Conservation (phyloP, 208 protist species). For the Wallacemonas sp. region DNA sequence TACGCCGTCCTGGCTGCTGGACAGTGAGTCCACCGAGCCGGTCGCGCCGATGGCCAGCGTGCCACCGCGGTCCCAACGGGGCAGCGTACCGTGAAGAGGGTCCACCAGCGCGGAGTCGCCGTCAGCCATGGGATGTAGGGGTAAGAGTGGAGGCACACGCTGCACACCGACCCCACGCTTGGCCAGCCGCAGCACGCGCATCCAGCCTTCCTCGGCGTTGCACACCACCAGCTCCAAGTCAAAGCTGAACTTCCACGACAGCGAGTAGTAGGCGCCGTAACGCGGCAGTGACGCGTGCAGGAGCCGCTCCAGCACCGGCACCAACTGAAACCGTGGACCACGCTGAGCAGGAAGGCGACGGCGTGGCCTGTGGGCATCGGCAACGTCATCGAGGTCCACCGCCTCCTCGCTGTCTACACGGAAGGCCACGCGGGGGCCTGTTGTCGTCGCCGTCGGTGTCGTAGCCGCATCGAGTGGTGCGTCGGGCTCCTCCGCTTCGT, state of each 20-base stretch:
- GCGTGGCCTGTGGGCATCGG: not conserved
- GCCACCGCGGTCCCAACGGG: not conserved
- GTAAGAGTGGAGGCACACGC: not conserved
- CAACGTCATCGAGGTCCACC: not conserved
- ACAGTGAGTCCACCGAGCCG: not conserved
- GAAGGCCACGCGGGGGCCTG: not conserved
- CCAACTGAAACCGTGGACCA: slow-evolving; percentile 5
- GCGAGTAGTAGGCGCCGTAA: slow-evolving; percentile 43
- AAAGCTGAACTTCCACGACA: slow-evolving; percentile 84
- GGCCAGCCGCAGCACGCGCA: slow-evolving; percentile 55
- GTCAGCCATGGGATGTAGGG: not conserved
- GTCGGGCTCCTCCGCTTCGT: too few relatives aligned
- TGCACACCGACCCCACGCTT: slow-evolving; percentile 7
- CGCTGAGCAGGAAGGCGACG: not conserved
- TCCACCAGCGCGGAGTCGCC: not conserved
- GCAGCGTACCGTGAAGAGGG: not conserved
- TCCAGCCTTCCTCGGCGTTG: slow-evolving; percentile 56
- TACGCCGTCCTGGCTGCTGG: not conserved
- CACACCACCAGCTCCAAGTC: slow-evolving; percentile 62
- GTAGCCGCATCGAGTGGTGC: not conserved
- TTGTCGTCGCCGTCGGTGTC: not conserved
- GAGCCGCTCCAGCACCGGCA: slow-evolving; percentile 21
- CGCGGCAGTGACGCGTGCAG: slow-evolving; percentile 11
- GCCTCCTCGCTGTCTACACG: not conserved
- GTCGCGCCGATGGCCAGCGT: not conserved